phyloP scores from a whole-genome alignment of 768 basidiomycete species.

The Tephrocybe sp. region DNA sequence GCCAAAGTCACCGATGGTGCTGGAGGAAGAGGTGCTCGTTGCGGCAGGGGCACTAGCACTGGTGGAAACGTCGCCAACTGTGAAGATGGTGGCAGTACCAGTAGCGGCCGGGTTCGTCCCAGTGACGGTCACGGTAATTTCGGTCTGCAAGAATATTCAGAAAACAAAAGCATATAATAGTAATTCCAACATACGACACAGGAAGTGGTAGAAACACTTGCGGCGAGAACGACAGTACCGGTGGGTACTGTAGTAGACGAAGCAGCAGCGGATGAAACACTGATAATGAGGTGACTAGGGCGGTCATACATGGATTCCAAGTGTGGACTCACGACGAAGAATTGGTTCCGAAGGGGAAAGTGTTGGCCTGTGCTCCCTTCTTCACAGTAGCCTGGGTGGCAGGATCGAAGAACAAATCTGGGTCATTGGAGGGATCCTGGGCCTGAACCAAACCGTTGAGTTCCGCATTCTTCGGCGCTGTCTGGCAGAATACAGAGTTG shows the following conservation, averaged over 20 bases:
- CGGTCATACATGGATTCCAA: not conserved
- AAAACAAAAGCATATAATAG: not conserved
- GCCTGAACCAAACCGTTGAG: conserved; percentile 50
- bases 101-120: conserved; percentile 26
- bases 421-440: conserved; percentile 54
- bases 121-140: conserved; percentile 36
- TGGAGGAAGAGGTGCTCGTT: conserved; percentile 17
- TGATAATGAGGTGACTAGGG: conserved; percentile 2
- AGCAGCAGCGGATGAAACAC: not conserved
- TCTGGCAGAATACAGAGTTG: conserved; percentile 61
- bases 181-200: conserved; percentile 12
- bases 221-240: conserved; percentile 12
- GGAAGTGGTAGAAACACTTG: conserved; percentile 13
- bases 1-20: conserved; percentile 46
- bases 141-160: conserved; percentile 20
- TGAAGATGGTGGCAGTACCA: conserved; percentile 27
- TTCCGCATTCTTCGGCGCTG: conserved; percentile 47
- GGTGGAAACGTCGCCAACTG: conserved; percentile 25
- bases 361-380: conserved; percentile 48
- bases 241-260: conserved; percentile 9
- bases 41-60: conserved; percentile 16
- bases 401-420: conserved; percentile 52
- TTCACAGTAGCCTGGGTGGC: conserved; percentile 37
- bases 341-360: conserved; percentile 43
- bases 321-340: conserved; percentile 16